Evolutionary conservation across 2,329 filamentous ascomycete genomes (phyloP).

Genomic region (Fusarium brevicatenulatum): DNA sequence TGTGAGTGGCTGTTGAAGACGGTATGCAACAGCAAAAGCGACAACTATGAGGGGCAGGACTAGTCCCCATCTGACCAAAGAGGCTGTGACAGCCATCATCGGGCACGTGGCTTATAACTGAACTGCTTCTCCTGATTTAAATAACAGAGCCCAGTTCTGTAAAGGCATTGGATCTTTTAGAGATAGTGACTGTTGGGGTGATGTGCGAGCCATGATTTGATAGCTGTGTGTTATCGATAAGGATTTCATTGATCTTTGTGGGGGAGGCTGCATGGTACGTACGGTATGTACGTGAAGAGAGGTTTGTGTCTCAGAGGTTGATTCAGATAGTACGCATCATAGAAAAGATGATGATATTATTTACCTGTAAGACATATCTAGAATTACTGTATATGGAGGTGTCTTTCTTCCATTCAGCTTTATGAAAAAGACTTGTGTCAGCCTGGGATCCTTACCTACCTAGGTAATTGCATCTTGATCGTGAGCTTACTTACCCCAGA

Average conservation of each 20-base stretch:
- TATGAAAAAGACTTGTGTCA: neutral
- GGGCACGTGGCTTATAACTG: neutral
- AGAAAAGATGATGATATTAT: neutral
- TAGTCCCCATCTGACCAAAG: slow-evolving; percentile 45
- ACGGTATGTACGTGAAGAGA: neutral
- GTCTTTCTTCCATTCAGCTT: neutral
- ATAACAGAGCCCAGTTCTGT: neutral
- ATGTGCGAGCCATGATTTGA: slow-evolving; percentile 13
- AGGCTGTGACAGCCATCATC: slow-evolving; percentile 20
- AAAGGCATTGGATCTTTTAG: neutral
- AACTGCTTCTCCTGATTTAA: neutral
- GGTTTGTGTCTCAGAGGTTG: neutral
- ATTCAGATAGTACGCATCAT: neutral
- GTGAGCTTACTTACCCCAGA: slow-evolving; percentile 5
- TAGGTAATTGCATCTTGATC: neutral
- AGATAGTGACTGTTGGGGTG: neutral
- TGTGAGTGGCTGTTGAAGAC: slow-evolving; percentile 42
- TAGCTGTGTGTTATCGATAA: slow-evolving; percentile 36
- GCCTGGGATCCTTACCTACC: neutral
- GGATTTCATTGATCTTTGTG: slow-evolving; percentile 7
- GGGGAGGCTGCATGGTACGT: neutral
- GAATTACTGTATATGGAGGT: neutral
- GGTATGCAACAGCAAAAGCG: slow-evolving; percentile 49
- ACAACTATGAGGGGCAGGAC: slow-evolving; percentile 46
- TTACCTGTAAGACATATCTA: neutral